Evolutionary conservation across 148 eudicot species (phyloP).

Genomic region (Euryodendron excelsum): DNA sequence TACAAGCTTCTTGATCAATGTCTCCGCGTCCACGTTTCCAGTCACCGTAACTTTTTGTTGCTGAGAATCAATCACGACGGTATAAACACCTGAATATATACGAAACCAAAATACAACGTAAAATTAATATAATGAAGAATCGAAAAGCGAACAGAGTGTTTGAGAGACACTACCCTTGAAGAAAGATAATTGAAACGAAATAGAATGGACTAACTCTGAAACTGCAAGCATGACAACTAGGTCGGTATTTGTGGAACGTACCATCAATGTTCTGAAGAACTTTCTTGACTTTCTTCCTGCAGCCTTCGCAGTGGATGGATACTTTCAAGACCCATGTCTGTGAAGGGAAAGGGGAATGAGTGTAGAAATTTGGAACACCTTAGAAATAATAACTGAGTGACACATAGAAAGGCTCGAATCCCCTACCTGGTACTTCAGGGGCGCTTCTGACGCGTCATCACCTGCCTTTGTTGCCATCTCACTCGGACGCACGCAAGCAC

Average conservation of each 20-base stretch:
- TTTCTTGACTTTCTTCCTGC: constrained; percentile 89
- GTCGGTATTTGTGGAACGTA: constrained; percentile 4
- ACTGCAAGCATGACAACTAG: background rate
- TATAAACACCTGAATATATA: constrained; percentile 66
- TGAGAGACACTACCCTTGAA: too few relatives aligned
- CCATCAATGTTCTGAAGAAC: constrained; percentile 75
- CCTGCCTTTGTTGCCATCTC: constrained; percentile 21
- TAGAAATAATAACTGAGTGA: background rate
- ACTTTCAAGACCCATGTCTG: constrained; percentile 91
- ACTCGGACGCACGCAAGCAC: background rate
- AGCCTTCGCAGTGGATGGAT: constrained; percentile 84
- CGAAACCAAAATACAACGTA: background rate
- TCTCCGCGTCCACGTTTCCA: constrained; percentile 61
- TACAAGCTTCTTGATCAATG: constrained; percentile 60
- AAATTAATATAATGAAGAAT: background rate
- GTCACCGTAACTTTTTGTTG: constrained; percentile 68
- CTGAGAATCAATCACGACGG: constrained; percentile 54
- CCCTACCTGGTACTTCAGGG: constrained; percentile 22
- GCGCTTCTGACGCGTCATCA: constrained; percentile 15
- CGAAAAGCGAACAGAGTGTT: background rate
- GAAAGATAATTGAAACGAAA: background rate
- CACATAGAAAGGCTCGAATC: background rate
- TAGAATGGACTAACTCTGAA: background rate
- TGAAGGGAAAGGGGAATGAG: background rate
- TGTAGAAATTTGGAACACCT: background rate